Base-by-base conservation (phyloP, 2,329 filamentous ascomycete species). In the Ciborinia camelliae region DNA sequence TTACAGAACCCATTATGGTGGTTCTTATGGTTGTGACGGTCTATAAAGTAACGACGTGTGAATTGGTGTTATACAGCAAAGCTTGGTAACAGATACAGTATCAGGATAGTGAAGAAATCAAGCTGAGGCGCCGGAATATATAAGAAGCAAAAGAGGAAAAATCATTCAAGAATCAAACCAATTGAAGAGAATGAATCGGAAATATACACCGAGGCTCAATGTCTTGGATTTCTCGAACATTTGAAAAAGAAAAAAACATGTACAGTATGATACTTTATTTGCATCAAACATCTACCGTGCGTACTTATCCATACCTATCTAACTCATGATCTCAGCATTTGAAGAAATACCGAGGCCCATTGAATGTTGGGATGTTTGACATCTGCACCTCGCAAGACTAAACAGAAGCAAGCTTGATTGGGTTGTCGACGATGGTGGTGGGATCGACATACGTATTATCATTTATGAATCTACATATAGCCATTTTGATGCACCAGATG, bases 1-100 rank as follows among this genome's bases (percentile, higher is more conserved):
- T 50, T 35, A 67, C 54, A 10, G 67, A 69, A 14, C 68, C 68
- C 67, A 70, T 70, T n/a, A 28, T 43, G 35, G 3, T 30, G 28
- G 12, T 15, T 15, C 23, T 43, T 8, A 14, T n/a, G 47, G 30
- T 23, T 45, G 47, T 23, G 14, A 4, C 2, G n/a, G 20, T 45
- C 20, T 32, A 32, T n/a, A 30, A 15, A 15, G 30, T 37, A 30
- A 28, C 18, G 26, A 54, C 35, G 14, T 53, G 23, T 43, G 4
- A n/a, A n/a, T 58, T 47, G 55, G 47, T 58, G 2, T n/a, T 35
- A 35, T 18, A 58, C 52, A 39, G 20, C 7, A 28, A 23, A 10
- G 37, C 28, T 32, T 20, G 20, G 20, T 14, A 14, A 58, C 2
- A n/a, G 7, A 58, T 18, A 32, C 20, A n/a, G 9, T 45, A 35